Evolutionary conservation across 371 early-diverging fungal genomes (phyloP).

Genomic region (Mortierella sp.): DNA sequence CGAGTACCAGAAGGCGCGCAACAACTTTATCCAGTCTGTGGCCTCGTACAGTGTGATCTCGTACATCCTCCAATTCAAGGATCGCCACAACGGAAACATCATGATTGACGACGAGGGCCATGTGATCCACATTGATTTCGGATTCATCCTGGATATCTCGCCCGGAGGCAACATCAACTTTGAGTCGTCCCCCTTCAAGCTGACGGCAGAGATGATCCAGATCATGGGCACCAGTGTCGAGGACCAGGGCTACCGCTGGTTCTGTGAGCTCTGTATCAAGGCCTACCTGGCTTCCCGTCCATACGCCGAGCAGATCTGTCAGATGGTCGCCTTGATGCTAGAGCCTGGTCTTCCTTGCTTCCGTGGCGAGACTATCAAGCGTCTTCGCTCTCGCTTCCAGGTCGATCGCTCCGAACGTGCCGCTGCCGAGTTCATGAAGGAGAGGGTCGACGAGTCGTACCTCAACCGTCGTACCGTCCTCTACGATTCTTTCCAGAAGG

Average conservation of each 20-base stretch:
- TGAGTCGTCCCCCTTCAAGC: conserved; percentile 98
- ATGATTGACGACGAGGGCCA: conserved; percentile 99
- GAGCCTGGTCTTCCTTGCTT: conserved; percentile 99
- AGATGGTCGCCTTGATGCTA: conserved; percentile 92
- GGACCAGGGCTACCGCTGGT: conserved; percentile 88
- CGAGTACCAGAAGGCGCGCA: conserved; percentile 92
- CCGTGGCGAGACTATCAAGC: conserved; percentile 91
- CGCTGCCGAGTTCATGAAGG: conserved; percentile 94
- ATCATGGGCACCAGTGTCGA: conserved; percentile 94
- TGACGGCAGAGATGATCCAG: conserved; percentile 98
- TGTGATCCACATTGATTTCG: conserved; percentile 99
- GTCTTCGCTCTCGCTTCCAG: conserved; percentile 93
- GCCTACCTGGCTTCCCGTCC: conserved; percentile 92
- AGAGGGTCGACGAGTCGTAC: conserved; percentile 90
- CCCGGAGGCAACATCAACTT: conserved; percentile 97
- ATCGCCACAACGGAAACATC: conserved; percentile 99
- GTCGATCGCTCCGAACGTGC: conserved; percentile 90
- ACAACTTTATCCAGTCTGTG: conserved; percentile 95
- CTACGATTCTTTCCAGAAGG: conserved; percentile 91
- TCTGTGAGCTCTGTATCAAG: conserved; percentile 92
- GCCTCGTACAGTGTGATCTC: conserved; percentile 98
- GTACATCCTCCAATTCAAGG: conserved; percentile 98
- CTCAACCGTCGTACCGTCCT: conserved; percentile 91
- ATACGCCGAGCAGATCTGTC: conserved; percentile 93
- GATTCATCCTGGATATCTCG: conserved; percentile 99